phyloP scores from a whole-genome alignment of 139 green algal species.

The Picochlorum sp. region DNA sequence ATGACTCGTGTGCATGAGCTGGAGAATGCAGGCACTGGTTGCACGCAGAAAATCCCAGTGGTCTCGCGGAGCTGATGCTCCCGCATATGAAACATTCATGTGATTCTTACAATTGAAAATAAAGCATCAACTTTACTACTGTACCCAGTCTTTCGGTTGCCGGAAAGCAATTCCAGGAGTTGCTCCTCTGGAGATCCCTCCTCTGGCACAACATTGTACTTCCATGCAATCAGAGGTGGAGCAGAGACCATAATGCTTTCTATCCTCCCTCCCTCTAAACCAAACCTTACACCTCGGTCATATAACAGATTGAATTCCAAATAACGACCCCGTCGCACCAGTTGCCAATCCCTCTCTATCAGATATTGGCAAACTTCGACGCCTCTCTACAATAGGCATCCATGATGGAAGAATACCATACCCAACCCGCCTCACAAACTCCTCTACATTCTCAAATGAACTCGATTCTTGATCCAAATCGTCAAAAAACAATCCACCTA shows the following conservation, averaged over 20 bases:
- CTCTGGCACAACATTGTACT: slow-evolving; percentile 65
- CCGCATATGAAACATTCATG: background rate
- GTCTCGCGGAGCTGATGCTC: slow-evolving; percentile 42
- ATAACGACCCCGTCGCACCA: slow-evolving; percentile 76
- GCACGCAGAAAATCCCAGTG: slow-evolving; percentile 63
- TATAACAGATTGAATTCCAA: slow-evolving; percentile 99
- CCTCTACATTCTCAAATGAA: slow-evolving; percentile 37
- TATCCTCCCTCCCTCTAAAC: slow-evolving; percentile 70
- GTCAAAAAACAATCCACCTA: slow-evolving; percentile 97
- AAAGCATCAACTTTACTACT: background rate
- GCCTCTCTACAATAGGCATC: slow-evolving; percentile 52
- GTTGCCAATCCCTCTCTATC: slow-evolving; percentile 86
- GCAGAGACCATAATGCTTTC: slow-evolving; percentile 96
- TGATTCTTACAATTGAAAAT: background rate
- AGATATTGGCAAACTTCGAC: slow-evolving; percentile 34
- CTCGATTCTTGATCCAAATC: slow-evolving; percentile 52
- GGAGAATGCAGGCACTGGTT: slow-evolving; percentile 63
- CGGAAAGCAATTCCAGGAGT: slow-evolving; percentile 56
- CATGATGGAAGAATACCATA: slow-evolving; percentile 64
- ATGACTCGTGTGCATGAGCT: slow-evolving; percentile 38
- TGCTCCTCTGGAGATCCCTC: slow-evolving; percentile 44
- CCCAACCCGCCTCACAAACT: slow-evolving; percentile 53
- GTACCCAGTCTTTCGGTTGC: slow-evolving; percentile 22
- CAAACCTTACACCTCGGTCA: slow-evolving; percentile 88
- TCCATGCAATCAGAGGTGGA: slow-evolving; percentile 77